These are phyloP conservation scores for Roridomyces roridus DNA, from an alignment of 768 basidiomycete species.

Conservation along the genomic window DNA sequence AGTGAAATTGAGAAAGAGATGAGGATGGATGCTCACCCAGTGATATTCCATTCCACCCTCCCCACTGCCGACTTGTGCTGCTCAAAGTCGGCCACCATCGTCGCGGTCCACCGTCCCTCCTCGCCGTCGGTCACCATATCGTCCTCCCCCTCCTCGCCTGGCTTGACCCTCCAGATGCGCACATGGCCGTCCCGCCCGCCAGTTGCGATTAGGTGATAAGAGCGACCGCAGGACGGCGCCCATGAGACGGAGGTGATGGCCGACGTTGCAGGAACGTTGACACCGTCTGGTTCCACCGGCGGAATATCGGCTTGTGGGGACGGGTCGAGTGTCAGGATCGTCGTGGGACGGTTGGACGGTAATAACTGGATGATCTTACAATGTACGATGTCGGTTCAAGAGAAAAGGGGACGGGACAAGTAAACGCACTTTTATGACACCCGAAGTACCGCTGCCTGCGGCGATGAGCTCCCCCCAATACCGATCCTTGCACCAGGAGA, in stretches of 20 bases:
- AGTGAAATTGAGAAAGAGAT: neutral
- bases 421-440: constrained; percentile 81
- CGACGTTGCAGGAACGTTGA: constrained; percentile 46
- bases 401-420: too few species aligned
- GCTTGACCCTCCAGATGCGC: constrained; percentile 86
- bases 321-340: constrained; percentile 67
- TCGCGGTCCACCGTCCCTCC: constrained; percentile 70
- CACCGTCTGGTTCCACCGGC: constrained; percentile 35
- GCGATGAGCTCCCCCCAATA: constrained; percentile 96
- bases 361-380: constrained; percentile 78
- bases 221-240: constrained; percentile 93
- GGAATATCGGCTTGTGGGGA: constrained; percentile 36
- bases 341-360: constrained; percentile 67
- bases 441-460: constrained; percentile 72
- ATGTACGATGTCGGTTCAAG: constrained; percentile 7
- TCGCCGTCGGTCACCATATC: constrained; percentile 45
- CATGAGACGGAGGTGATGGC: constrained; percentile 88
- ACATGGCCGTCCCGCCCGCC: constrained; percentile 89
- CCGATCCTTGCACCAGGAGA: constrained; percentile 95
- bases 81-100: constrained; percentile 85
- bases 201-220: constrained; percentile 93
- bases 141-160: constrained; percentile 52
- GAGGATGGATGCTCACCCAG: constrained; percentile 56
- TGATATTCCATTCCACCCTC: constrained; percentile 98
- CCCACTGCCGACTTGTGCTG: constrained; percentile 83